These are phyloP conservation scores for Heterobasidion irregulare DNA, from an alignment of 1,284 basidiomycete species.

Conservation along the genomic window DNA sequence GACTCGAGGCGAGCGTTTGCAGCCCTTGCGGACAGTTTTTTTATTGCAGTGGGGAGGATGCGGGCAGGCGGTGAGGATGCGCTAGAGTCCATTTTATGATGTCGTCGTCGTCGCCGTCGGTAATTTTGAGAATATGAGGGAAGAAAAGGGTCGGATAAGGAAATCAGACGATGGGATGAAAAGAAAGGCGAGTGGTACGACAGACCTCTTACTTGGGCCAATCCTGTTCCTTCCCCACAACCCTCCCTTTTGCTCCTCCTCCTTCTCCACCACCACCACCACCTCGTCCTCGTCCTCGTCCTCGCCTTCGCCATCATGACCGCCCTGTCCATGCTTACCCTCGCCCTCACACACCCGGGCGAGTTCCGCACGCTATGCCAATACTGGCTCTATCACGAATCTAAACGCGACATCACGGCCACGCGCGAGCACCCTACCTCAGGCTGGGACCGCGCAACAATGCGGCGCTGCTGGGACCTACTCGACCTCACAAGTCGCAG, in stretches of 20 bases:
- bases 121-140: background rate
- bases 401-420: slow-evolving; percentile 72
- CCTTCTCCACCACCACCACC: background rate
- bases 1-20: slow-evolving; percentile 19
- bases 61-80: slow-evolving; percentile 21
- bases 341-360: slow-evolving; percentile 65
- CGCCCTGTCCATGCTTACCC: slow-evolving; percentile 33
- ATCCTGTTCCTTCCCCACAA: background rate
- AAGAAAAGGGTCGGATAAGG: background rate
- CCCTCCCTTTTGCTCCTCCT: background rate
- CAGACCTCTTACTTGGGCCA: background rate
- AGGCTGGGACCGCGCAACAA: slow-evolving; percentile 76
- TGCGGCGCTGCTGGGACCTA: slow-evolving; percentile 89
- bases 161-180: no score
- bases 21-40: slow-evolving; percentile 16
- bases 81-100: slow-evolving; percentile 2
- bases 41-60: slow-evolving; percentile 14
- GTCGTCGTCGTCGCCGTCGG: background rate
- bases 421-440: slow-evolving; percentile 64
- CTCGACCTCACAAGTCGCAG: slow-evolving; percentile 86
- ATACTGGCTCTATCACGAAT: slow-evolving; percentile 74
- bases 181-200: slow-evolving; percentile 7
- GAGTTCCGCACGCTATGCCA: slow-evolving; percentile 77
- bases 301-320: slow-evolving; percentile 19
- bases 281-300: background rate